phyloP scores from a whole-genome alignment of 202 grass and related monocot species.

The Schoenoplectus tabernaemontani region DNA sequence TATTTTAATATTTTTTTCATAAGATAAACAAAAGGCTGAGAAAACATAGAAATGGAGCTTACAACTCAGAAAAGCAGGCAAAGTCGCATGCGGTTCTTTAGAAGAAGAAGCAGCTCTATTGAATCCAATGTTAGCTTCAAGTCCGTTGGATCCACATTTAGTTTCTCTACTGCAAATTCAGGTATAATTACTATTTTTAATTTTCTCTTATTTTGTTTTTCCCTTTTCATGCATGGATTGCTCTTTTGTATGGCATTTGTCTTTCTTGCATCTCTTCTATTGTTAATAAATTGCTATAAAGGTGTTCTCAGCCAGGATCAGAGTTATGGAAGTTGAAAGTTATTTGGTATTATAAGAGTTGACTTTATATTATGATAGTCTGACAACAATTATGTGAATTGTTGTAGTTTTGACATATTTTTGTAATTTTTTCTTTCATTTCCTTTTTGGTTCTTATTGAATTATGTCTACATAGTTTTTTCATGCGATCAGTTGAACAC shows the following conservation, averaged over 20 bases:
- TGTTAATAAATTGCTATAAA: neutral
- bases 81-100: constrained; percentile 12
- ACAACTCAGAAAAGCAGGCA: constrained; percentile 4
- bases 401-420: neutral
- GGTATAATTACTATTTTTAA: neutral
- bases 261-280: neutral
- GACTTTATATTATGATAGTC: neutral
- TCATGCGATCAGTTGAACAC: neutral
- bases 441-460: neutral
- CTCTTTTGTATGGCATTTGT: neutral
- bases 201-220: neutral
- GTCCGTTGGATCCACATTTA: constrained; percentile 14
- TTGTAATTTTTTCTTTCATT: neutral
- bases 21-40: neutral
- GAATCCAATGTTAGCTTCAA: constrained; percentile 27
- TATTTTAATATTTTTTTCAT: neutral
- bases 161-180: constrained; percentile 16
- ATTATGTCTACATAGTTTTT: neutral
- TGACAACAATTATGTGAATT: neutral
- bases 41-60: constrained; percentile 9
- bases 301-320: neutral
- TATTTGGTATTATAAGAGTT: neutral
- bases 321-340: neutral
- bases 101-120: constrained; percentile 13
- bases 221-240: neutral